A percentile compares a stretch with the other conserved stretches of the same genome.
Conservation (phyloP, 768 basidiomycete species). For the Suillus fuscotomentosus region DNA sequence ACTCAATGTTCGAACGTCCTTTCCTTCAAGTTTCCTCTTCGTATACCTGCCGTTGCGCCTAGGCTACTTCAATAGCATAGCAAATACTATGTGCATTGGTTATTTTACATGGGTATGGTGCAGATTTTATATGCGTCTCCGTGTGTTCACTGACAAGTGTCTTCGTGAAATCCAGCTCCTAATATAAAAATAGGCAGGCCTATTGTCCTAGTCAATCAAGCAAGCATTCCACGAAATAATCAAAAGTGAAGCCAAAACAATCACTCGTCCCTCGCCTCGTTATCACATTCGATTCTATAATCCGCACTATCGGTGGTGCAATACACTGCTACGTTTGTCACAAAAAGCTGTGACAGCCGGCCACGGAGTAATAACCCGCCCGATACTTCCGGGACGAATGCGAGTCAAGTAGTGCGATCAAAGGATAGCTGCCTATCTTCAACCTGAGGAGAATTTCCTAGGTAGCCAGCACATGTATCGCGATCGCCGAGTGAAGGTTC, state of each 20-base stretch:
- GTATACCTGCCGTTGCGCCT: neutral
- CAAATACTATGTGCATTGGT: neutral
- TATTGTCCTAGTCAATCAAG: too few relatives aligned
- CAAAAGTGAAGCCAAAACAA: too few relatives aligned
- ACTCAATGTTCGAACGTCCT: too few relatives aligned
- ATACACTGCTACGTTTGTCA: too few relatives aligned
- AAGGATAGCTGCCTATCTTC: too few relatives aligned
- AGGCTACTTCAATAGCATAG: neutral
- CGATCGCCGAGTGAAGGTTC: neutral
- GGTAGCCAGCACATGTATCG: neutral
- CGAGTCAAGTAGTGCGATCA: neutral
- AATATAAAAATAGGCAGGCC: neutral
- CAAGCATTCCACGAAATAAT: too few relatives aligned
- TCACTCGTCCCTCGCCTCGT: too few relatives aligned
- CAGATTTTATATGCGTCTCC: neutral
- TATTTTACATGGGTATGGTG: neutral
- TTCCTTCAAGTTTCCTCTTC: neutral
- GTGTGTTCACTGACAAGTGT: neutral
- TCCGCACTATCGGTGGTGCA: too few relatives aligned
- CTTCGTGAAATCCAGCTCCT: neutral
- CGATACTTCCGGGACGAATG: too few relatives aligned
- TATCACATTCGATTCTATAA: too few relatives aligned
- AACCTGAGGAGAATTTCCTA: neutral
- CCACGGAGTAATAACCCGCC: too few relatives aligned
- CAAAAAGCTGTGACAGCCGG: too few relatives aligned